Evolutionary conservation across 768 basidiomycete genomes (phyloP), one percentile per base, ranked within the genome.

Genomic region (Chalciporus pseudorubinellus): DNA sequence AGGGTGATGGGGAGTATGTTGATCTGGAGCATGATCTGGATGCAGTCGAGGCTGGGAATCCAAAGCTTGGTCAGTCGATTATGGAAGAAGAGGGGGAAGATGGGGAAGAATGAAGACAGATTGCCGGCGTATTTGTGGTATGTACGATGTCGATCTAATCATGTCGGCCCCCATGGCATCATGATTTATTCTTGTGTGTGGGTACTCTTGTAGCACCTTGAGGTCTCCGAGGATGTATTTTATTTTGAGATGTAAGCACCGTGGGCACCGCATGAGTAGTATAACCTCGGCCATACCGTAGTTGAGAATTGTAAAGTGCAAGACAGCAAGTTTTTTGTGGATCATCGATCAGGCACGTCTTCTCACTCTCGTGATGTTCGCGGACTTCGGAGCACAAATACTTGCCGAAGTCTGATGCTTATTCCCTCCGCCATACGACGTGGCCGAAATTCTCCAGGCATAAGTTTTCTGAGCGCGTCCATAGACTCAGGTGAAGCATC

Each of bases 61-160:
- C 58, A 6, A 56, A 24, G 39, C 47, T 70, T 20, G 66, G 59
- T 13, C 24, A 64, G 45, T 42, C 55, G 7, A 62, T 36, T 3
- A n/a, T 68, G 19, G 71, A 70, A 38, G 69, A 65, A 19, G 68
- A 69, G 10, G 66, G 63, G 5, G 72, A 71, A n/a, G 71, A 70
- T 16, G 48, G 42, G 6, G 69, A 70, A 18, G 59, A 67, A 13
- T 57, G 52, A 61, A 44, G 47, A 39, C 5, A 19, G 42, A 24
- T 16, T 44, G n/a, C 26, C 29, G 8, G 19, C 33, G 56, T 55
- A 48, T 55, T 45, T 11, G 29, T 8, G 34, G 34, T 39, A 45
- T 52, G 50, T 50, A 52, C 42, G 48, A 47, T 59, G 52, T 52
- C 24, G 41, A 56, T 54, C 43, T 45, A 31, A 41, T 46, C 19